Evolutionary conservation across 306 rosid species (phyloP), one percentile per base, ranked within the genome.

Genomic region (Betula pendula): DNA sequence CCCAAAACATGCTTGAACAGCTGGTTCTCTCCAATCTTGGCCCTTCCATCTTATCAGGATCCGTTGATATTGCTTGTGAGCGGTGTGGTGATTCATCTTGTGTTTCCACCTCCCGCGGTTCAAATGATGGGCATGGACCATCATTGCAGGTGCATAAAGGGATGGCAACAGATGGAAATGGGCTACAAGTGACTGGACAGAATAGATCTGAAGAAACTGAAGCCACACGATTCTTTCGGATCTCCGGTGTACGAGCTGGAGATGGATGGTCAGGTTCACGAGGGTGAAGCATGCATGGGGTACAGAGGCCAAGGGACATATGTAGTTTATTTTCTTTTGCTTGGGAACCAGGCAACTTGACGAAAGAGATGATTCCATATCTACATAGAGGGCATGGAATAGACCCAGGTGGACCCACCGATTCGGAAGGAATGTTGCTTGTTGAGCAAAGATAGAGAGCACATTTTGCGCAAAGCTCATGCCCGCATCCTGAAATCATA

Each of bases 401-500:
- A 67, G 97, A 96, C 56, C 98, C 98, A 31, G 92, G 85, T 60
- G 93, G 90, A 44, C 90, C 89, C 33, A 35, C 77, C 50, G 22
- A 75, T 84, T 88, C 96, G 9, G 90, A 83, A 70, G 91, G 83
- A 74, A 87, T 81, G 80, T 85, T 91, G 88, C 86, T 83, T 20
- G 98, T 89, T 19, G 97, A 91, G 86, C 99, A 96, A 74, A 96
- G 96, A 85, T 90, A 92, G 74, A 96, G 97, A 4, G 98, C 97
- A 31, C 99, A 95, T 82, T 89, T 88, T 40, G 90, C 92, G 75
- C 99, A 96, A 65, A 96, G 99, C 80, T 86, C 94, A 43, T 96
- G 99, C 58, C 87, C 81, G 68, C 99, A 96, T 79, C 99, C 99
- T 96, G 84, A 80, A 82, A 59, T 77, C 45, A 71, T 17, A 88